Evolutionary conservation across 1,284 basidiomycete species (phyloP).

Genomic region (Malassezia japonica): DNA sequence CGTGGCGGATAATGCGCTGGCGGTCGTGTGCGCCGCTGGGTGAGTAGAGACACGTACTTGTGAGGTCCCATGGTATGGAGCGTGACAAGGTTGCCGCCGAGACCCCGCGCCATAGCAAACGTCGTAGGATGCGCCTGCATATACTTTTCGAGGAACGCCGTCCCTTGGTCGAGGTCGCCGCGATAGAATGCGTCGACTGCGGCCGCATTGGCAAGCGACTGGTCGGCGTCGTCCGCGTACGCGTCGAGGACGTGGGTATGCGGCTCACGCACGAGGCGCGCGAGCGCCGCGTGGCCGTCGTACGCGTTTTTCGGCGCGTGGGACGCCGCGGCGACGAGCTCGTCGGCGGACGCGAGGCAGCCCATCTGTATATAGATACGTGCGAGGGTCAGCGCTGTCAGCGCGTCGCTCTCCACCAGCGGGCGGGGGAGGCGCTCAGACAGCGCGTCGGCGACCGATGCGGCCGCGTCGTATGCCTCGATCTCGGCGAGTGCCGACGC

Average conservation of each 20-base stretch:
- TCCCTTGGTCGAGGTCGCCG: conserved; percentile 4
- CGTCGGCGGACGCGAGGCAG: neutral
- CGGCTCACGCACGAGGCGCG: neutral
- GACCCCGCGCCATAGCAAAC: conserved; percentile 1
- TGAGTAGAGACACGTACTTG: neutral
- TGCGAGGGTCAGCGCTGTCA: neutral
- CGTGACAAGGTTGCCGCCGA: conserved; percentile 7
- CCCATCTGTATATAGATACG: neutral
- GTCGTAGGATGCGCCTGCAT: neutral
- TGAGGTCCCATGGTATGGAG: conserved; percentile 5
- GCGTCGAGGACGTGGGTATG: neutral
- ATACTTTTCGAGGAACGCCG: neutral
- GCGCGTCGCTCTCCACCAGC: neutral
- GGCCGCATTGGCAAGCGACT: conserved; percentile 2
- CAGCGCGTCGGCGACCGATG: neutral
- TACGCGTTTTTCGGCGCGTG: neutral
- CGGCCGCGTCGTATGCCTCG: neutral
- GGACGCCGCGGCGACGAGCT: neutral
- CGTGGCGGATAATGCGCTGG: neutral
- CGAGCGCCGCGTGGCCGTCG: neutral
- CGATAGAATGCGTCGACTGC: conserved; percentile 6
- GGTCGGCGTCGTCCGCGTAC: neutral
- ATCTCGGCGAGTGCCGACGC: conserved; percentile 8
- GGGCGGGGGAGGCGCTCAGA: neutral
- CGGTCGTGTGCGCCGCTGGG: neutral